A percentile compares a stretch with the other conserved stretches of the same genome.
These are phyloP conservation scores for Xerocomus spinulosus DNA, from an alignment of 768 basidiomycete species.

Conservation along the genomic window DNA sequence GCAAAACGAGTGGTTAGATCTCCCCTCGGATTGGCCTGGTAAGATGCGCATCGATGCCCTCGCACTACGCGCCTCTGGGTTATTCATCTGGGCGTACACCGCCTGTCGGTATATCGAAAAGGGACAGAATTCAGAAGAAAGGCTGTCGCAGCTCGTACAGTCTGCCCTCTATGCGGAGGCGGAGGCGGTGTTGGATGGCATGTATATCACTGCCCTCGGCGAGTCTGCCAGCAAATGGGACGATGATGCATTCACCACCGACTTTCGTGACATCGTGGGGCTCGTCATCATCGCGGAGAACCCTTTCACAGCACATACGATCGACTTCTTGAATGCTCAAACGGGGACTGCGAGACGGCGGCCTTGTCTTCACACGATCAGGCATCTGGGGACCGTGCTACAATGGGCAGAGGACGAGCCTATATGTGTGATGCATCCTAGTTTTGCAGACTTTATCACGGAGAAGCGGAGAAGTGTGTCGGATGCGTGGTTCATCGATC, in stretches of 20 bases:
- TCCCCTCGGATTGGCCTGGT: conserved; percentile 31
- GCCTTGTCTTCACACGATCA: conserved; percentile 29
- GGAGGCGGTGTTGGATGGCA: conserved; percentile 25
- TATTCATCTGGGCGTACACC: conserved; percentile 33
- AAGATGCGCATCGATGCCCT: conserved; percentile 13
- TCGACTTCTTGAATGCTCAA: conserved; percentile 26
- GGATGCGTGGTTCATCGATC: conserved; percentile 29
- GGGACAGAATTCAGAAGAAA: conserved; percentile 29
- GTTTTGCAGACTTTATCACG: conserved; percentile 33
- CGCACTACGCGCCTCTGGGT: conserved; percentile 27
- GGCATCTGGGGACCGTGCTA: conserved; percentile 23
- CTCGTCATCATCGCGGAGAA: conserved; percentile 27
- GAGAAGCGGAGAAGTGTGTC: conserved; percentile 26
- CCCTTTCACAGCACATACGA: conserved; percentile 22
- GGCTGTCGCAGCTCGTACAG: conserved; percentile 23
- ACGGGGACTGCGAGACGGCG: conserved; percentile 11
- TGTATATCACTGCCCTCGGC: conserved; percentile 31
- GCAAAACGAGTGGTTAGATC: conserved; percentile 25
- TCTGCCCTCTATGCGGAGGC: conserved; percentile 21
- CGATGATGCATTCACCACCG: conserved; percentile 24
- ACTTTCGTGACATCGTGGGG: conserved; percentile 32
- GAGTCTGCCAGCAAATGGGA: conserved; percentile 30
- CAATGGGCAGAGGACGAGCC: conserved; percentile 26
- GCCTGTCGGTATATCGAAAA: conserved; percentile 31
- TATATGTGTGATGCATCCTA: conserved; percentile 32